Evolutionary conservation across 306 rosid species (phyloP).

Genomic region (Potentilla sterilis): DNA sequence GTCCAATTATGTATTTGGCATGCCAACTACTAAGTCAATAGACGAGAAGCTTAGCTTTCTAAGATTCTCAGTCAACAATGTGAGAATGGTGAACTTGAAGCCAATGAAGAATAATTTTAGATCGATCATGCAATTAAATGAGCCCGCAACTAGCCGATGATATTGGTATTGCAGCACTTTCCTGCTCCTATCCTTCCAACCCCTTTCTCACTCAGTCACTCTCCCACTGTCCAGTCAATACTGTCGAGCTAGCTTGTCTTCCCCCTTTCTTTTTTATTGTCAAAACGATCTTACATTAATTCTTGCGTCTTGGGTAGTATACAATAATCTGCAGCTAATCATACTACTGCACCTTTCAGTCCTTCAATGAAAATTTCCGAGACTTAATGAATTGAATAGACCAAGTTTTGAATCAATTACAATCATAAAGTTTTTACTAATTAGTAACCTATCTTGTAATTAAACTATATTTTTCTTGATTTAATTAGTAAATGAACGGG

Average conservation of each 20-base stretch:
- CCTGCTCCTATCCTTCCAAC: not conserved
- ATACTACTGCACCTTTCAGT: not conserved
- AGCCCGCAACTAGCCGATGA: not conserved
- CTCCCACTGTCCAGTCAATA: not conserved
- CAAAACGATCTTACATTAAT: not conserved
- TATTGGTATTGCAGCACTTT: not conserved
- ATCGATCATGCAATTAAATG: not conserved
- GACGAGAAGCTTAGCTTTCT: not conserved
- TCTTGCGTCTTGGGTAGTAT: too few relatives aligned
- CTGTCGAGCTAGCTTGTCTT: not conserved
- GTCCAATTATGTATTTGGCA: not conserved
- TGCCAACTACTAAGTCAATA: not conserved
- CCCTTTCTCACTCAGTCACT: constrained; percentile 2
- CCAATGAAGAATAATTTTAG: not conserved
- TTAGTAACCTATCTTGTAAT: too few relatives aligned
- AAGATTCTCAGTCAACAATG: constrained; percentile 2
- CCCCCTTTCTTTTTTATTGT: too few relatives aligned
- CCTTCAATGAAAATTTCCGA: not conserved
- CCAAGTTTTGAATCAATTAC: too few relatives aligned
- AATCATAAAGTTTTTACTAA: too few relatives aligned
- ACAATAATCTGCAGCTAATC: too few relatives aligned
- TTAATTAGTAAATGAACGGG: too few relatives aligned
- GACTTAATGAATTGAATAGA: too few relatives aligned
- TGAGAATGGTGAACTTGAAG: not conserved
- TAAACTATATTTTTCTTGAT: too few relatives aligned